Evolutionary conservation across 441 rosid genomes (phyloP), one percentile per base, ranked within the genome.

Genomic region (Rhodomyrtus psidioides): DNA sequence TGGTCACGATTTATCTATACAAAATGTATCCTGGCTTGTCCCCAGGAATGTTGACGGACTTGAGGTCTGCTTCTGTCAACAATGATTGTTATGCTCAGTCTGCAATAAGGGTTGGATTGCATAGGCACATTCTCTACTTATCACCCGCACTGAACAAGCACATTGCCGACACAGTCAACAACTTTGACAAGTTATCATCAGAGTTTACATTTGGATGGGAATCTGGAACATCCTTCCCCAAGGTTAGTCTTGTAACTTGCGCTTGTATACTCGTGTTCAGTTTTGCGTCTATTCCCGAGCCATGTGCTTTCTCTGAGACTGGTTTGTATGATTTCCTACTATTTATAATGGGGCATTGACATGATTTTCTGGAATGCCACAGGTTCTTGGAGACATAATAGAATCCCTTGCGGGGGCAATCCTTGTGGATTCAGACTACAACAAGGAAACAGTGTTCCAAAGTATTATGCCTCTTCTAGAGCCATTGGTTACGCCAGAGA

Each of bases 341-440:
- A 14, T 65, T 53, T 34, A 82, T 21, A 26, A 17, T 28, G 57
- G 55, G 26, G 51, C 24, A n/a, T 53, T 8, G 34, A 53, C 55
- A 27, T 26, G 14, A 27, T 81, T 27, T 81, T n/a, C 3, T 30
- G 7, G 53, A 51, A 82, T 75, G 42, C 24, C 5, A 34, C 90
- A 96, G 99, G 99, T 93, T 28, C 97, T 97, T n/a, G 99, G 96
- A 88, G 99, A 97, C 86, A 89, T 97, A 16, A 92, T 95, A 4
- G 99, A 97, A 87, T 95, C 99, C 23, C 87, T 97, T 58, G 99
- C 95, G 0, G 99, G 99, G 14, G 99, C 99, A 10, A 96, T 97
- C 75, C 83, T 92, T 42, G 95, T 96, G 51, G 98, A 97, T 88
- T 95, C 99, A 0, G 97, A 94, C 65, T 93, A 90, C 91, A 83